Evolutionary conservation across 2,329 filamentous ascomycete species (phyloP).

Genomic region (Colletotrichum limetticola): DNA sequence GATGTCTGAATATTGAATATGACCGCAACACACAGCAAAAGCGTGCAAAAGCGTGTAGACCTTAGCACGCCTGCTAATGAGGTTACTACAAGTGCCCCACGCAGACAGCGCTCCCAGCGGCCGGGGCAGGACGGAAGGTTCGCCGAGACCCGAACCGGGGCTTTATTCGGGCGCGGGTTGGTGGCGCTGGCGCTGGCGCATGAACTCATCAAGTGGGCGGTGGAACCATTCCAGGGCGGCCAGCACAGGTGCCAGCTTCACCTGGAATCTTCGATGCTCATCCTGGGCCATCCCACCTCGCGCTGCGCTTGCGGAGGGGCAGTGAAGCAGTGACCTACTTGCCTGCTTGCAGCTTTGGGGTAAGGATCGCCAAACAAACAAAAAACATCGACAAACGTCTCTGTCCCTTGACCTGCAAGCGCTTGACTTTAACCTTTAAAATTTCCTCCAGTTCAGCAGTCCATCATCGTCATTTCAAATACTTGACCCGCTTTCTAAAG

Average conservation of each 20-base stretch:
- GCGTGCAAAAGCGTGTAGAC: not conserved
- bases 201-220: not conserved
- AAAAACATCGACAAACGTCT: not conserved
- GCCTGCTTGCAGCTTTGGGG: not conserved
- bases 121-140: conserved; percentile 22
- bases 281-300: conserved; percentile 1
- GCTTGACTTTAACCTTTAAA: not conserved
- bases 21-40: not conserved
- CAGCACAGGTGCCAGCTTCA: conserved; percentile 22
- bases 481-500: not conserved
- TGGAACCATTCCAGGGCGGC: not conserved
- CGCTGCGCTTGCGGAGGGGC: not conserved
- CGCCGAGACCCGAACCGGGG: not conserved
- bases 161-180: not conserved
- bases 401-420: not conserved
- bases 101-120: not conserved
- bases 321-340: not conserved
- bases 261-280: conserved; percentile 33
- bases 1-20: too few species aligned
- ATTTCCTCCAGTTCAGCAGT: not conserved
- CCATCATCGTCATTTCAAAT: not conserved
- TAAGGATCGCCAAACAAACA: conserved; percentile 26
- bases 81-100: conserved; percentile 11
- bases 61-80: conserved; percentile 2
- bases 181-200: not conserved